Evolutionary conservation across 805 yeast species (phyloP).

Genomic region (Candida glaebosa): DNA sequence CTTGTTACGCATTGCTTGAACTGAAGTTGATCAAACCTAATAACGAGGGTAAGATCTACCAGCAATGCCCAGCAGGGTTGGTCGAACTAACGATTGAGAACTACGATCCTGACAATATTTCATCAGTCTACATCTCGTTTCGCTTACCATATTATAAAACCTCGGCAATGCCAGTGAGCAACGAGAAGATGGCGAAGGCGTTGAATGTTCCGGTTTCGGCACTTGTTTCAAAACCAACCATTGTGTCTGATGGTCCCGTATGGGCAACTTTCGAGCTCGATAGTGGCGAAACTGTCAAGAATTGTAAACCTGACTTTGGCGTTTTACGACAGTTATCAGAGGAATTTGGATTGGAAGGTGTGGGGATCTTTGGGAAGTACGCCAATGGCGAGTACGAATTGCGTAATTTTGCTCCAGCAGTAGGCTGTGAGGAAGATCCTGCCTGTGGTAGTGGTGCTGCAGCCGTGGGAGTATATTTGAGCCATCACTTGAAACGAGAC

Average conservation of each 20-base stretch:
- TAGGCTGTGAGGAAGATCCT: slow-evolving; percentile 46
- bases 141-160: slow-evolving; percentile 20
- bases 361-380: slow-evolving; percentile 37
- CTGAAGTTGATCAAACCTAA: slow-evolving; percentile 25
- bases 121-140: slow-evolving; percentile 19
- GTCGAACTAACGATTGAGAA: slow-evolving; percentile 28
- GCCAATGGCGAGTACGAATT: slow-evolving; percentile 23
- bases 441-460: slow-evolving; percentile 52
- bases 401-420: slow-evolving; percentile 41
- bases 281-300: slow-evolving; percentile 27
- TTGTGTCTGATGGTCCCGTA: slow-evolving; percentile 43
- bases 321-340: slow-evolving; percentile 15
- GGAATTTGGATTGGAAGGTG: slow-evolving; percentile 26
- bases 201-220: slow-evolving; percentile 8
- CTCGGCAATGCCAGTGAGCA: slow-evolving; percentile 7
- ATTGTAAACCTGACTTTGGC: slow-evolving; percentile 27
- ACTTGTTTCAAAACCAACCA: slow-evolving; percentile 18
- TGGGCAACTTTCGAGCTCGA: slow-evolving; percentile 41
- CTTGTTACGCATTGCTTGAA: slow-evolving; percentile 45
- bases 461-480: slow-evolving; percentile 23
- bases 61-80: slow-evolving; percentile 46
- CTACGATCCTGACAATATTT: slow-evolving; percentile 5
- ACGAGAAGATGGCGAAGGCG: slow-evolving; percentile 1
- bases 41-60: slow-evolving; percentile 24
- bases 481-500: slow-evolving; percentile 7